phyloP scores from a whole-genome alignment of 805 yeast genomes.

The Nakazawaea wyomingensis region DNA sequence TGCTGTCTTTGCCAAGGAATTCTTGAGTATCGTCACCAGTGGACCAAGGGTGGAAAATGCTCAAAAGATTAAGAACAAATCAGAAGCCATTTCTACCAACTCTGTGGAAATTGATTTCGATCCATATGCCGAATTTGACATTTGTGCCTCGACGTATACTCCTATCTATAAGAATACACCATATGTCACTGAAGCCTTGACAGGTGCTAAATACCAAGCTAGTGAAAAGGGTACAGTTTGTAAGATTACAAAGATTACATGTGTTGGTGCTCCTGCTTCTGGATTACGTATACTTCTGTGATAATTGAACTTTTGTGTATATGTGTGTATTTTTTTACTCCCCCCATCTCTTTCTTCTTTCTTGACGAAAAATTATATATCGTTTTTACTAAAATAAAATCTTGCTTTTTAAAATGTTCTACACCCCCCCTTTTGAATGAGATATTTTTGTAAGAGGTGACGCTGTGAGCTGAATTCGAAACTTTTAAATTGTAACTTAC shows the following conservation, averaged over 20 bases:
- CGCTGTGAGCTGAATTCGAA: too few relatives aligned
- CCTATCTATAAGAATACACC: slow-evolving; percentile 83
- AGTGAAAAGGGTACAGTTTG: slow-evolving; percentile 77
- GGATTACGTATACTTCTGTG: slow-evolving; percentile 59
- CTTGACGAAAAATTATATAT: too few relatives aligned
- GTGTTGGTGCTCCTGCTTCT: slow-evolving; percentile 87
- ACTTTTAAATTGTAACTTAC: too few relatives aligned
- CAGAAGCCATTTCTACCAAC: slow-evolving; percentile 79
- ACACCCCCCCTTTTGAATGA: too few relatives aligned
- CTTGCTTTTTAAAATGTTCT: too few relatives aligned
- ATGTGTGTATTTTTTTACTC: too few relatives aligned
- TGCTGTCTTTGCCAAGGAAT: slow-evolving; percentile 82
- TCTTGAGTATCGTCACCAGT: slow-evolving; percentile 58
- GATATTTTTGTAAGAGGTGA: too few relatives aligned
- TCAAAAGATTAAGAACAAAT: slow-evolving; percentile 68
- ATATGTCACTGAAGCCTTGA: slow-evolving; percentile 69
- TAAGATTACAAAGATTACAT: slow-evolving; percentile 66
- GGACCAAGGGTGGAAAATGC: slow-evolving; percentile 91
- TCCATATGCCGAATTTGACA: slow-evolving; percentile 84
- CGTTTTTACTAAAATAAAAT: too few relatives aligned
- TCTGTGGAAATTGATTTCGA: slow-evolving; percentile 89
- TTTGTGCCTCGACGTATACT: slow-evolving; percentile 81
- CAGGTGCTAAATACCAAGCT: slow-evolving; percentile 82
- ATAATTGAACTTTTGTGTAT: background rate
- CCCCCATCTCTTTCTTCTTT: too few relatives aligned